Percentiles rank a stretch among this genome's conserved stretches.
Evolutionary conservation across 306 rosid species (phyloP).

Genomic region (Erythrophleum fordii): DNA sequence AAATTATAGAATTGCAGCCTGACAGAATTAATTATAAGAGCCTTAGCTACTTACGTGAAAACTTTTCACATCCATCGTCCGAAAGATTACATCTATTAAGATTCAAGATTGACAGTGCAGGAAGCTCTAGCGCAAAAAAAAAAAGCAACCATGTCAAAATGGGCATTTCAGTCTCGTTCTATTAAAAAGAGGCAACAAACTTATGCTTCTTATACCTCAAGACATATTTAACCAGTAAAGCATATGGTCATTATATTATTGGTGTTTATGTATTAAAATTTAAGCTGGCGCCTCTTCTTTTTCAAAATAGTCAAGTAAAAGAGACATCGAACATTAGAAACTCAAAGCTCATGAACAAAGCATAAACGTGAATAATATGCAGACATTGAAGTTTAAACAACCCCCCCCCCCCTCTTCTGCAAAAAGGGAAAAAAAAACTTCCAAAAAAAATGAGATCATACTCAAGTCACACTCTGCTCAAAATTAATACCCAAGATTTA

Average conservation of each 20-base stretch:
- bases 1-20: slow-evolving; percentile 22
- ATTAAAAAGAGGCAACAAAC: slow-evolving; percentile 1
- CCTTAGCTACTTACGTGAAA: slow-evolving; percentile 73
- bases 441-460: slow-evolving; percentile 1
- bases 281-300: not conserved
- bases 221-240: not conserved
- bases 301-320: slow-evolving; percentile 24
- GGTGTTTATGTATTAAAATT: not conserved
- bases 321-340: not conserved
- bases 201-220: slow-evolving; percentile 11
- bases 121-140: slow-evolving; percentile 63
- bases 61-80: slow-evolving; percentile 65
- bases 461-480: slow-evolving; percentile 26
- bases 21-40: slow-evolving; percentile 10
- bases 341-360: slow-evolving; percentile 4
- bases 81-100: slow-evolving; percentile 76
- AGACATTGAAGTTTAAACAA: not conserved
- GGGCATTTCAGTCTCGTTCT: slow-evolving; percentile 22
- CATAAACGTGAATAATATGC: not conserved
- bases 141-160: slow-evolving; percentile 32
- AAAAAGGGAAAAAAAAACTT: not conserved
- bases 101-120: slow-evolving; percentile 72
- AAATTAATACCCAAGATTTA: slow-evolving; percentile 8
- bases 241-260: slow-evolving; percentile 26
- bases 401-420: not conserved